Evolutionary conservation across 768 basidiomycete species (phyloP).

Genomic region (Trametes gibbosa): DNA sequence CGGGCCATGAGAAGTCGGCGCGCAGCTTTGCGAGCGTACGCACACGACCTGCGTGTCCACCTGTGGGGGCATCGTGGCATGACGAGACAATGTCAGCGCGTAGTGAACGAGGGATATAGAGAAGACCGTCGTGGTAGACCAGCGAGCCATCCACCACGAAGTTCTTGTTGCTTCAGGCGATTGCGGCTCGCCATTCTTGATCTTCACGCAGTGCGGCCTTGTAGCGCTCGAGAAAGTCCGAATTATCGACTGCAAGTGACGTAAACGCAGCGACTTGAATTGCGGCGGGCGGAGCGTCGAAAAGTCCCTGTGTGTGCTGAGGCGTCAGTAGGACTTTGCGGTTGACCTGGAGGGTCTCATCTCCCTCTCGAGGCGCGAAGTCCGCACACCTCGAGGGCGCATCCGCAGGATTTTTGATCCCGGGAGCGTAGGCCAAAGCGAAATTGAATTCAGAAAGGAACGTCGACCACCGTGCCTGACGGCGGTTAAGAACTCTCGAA

Average conservation of each 20-base stretch:
- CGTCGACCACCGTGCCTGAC: too few species aligned
- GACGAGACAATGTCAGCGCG: constrained; percentile 29
- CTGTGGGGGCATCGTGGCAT: constrained; percentile 36
- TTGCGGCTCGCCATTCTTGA: constrained; percentile 20
- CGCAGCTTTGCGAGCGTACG: constrained; percentile 33
- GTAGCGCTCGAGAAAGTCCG: constrained; percentile 21
- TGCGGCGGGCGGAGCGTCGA: neutral
- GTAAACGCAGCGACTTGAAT: constrained; percentile 17
- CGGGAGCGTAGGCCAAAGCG: constrained; percentile 32
- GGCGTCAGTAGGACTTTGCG: constrained; percentile 9
- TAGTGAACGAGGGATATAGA: constrained; percentile 35
- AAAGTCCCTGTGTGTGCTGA: neutral
- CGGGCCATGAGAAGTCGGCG: constrained; percentile 38
- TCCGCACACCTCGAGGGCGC: constrained; percentile 25
- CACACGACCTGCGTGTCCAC: constrained; percentile 41
- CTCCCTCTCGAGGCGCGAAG: too few species aligned
- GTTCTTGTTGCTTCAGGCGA: constrained; percentile 12
- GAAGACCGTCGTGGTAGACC: constrained; percentile 25
- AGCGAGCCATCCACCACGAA: constrained; percentile 15
- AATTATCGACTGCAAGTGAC: constrained; percentile 22
- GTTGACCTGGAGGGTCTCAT: constrained; percentile 4
- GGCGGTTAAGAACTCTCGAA: too few species aligned
- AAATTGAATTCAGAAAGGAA: too few species aligned
- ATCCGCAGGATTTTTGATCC: constrained; percentile 22
- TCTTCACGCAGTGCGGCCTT: constrained; percentile 14